Evolutionary conservation across 352 stramenopile species (phyloP).

Genomic region (Phytophthora europaea): DNA sequence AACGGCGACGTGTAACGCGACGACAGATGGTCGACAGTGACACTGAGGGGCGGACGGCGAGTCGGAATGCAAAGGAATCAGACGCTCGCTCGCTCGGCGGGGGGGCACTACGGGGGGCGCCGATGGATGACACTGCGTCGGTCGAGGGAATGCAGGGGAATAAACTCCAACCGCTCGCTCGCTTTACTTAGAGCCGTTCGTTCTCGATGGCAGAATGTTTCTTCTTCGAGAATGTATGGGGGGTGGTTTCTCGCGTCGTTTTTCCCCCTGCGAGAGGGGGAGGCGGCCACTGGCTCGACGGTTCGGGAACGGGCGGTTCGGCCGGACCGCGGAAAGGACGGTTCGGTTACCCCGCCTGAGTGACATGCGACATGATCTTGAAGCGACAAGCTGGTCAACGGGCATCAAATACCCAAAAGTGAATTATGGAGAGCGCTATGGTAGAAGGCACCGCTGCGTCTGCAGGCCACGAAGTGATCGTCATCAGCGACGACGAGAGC

Average conservation of each 20-base stretch:
- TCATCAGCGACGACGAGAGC: constrained; percentile 24
- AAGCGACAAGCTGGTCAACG: background rate
- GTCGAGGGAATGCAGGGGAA: constrained; percentile 14
- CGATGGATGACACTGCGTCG: constrained; percentile 1
- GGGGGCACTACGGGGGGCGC: background rate
- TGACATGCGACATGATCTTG: constrained; percentile 11
- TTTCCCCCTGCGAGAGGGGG: constrained; percentile 6
- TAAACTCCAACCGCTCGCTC: constrained; percentile 15
- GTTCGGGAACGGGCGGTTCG: constrained; percentile 39
- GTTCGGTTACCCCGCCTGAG: constrained; percentile 32
- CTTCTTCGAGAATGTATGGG: constrained; percentile 41
- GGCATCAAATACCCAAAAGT: background rate
- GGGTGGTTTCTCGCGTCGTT: constrained; percentile 20
- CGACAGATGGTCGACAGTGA: constrained; percentile 7
- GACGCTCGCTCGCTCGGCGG: constrained; percentile 4
- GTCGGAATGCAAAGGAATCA: constrained; percentile 42
- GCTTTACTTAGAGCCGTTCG: constrained; percentile 21
- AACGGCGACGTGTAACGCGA: constrained; percentile 25
- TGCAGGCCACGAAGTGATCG: constrained; percentile 28
- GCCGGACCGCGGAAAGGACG: constrained; percentile 11
- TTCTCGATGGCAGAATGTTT: constrained; percentile 3
- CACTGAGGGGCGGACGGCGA: constrained; percentile 13
- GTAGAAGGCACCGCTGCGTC: background rate
- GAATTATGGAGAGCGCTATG: constrained; percentile 2
- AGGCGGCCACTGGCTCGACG: constrained; percentile 39